Evolutionary conservation across 805 yeast species (phyloP).

Genomic region (Lipomyces japonicus): DNA sequence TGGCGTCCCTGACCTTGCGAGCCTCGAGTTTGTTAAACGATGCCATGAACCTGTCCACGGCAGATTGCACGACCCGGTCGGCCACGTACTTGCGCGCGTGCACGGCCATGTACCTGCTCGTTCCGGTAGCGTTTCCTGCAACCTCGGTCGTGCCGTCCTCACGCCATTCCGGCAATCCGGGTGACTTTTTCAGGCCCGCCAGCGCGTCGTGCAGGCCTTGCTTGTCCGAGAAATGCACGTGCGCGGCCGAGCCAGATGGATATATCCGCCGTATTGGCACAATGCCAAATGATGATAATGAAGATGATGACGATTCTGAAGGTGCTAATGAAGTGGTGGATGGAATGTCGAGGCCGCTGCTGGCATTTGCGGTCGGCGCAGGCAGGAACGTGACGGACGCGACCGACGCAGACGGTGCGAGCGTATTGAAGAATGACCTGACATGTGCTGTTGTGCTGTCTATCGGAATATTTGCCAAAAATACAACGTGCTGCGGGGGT

Average conservation of each 20-base stretch:
- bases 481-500: conserved; percentile 27
- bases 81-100: conserved; percentile 40
- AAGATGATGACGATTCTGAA: not conserved
- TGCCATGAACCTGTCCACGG: conserved; percentile 58
- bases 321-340: conserved; percentile 12
- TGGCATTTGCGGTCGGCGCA: conserved; percentile 36
- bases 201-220: conserved; percentile 58
- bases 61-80: conserved; percentile 49
- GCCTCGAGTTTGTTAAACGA: conserved; percentile 68
- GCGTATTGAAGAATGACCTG: conserved; percentile 29
- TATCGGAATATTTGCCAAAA: conserved; percentile 26
- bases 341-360: conserved; percentile 33
- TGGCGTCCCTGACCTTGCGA: conserved; percentile 16
- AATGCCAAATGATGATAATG: too few species aligned
- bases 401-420: not conserved
- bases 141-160: conserved; percentile 25
- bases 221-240: conserved; percentile 33
- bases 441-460: conserved; percentile 24
- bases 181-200: conserved; percentile 51
- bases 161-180: conserved; percentile 63
- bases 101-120: conserved; percentile 41
- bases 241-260: conserved; percentile 2
- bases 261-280: not conserved
- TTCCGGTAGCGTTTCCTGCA: conserved; percentile 38
- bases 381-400: conserved; percentile 10